Percentiles rank a stretch among this genome's conserved stretches.
Conservation (phyloP, 352 stramenopile species). For the Elongisporangium prolatum region DNA sequence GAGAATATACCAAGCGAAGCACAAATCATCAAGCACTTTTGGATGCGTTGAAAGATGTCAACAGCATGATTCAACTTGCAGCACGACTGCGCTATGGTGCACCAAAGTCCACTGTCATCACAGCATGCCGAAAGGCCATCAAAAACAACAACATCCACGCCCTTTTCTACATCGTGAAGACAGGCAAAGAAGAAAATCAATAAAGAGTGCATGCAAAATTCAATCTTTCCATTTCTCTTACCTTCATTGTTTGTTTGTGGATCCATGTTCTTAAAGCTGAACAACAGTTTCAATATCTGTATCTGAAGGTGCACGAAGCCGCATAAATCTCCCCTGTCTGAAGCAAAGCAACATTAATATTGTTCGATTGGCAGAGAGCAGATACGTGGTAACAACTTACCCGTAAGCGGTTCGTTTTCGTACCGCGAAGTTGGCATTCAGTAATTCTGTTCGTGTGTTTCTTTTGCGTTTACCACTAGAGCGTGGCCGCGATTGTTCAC, state of each 20-base stretch:
- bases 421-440: neutral
- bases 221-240: neutral
- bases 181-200: slow-evolving; percentile 75
- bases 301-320: neutral
- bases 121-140: slow-evolving; percentile 83
- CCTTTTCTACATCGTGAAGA: slow-evolving; percentile 86
- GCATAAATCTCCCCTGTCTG: neutral
- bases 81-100: slow-evolving; percentile 82
- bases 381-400: neutral
- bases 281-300: neutral
- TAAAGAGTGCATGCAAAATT: slow-evolving; percentile 8
- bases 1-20: slow-evolving; percentile 90
- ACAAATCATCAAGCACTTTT: slow-evolving; percentile 90
- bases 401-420: neutral
- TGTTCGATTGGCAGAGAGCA: neutral
- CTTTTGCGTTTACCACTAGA: slow-evolving; percentile 19
- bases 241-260: neutral
- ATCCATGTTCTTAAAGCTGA: neutral
- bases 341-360: neutral
- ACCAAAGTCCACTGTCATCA: slow-evolving; percentile 79
- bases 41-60: slow-evolving; percentile 90
- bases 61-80: slow-evolving; percentile 89
- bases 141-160: slow-evolving; percentile 89
- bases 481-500: slow-evolving; percentile 2
- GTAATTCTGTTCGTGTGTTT: neutral